Conservation (phyloP, 2,329 filamentous ascomycete genomes). For the Neocucurbitaria cava region DNA sequence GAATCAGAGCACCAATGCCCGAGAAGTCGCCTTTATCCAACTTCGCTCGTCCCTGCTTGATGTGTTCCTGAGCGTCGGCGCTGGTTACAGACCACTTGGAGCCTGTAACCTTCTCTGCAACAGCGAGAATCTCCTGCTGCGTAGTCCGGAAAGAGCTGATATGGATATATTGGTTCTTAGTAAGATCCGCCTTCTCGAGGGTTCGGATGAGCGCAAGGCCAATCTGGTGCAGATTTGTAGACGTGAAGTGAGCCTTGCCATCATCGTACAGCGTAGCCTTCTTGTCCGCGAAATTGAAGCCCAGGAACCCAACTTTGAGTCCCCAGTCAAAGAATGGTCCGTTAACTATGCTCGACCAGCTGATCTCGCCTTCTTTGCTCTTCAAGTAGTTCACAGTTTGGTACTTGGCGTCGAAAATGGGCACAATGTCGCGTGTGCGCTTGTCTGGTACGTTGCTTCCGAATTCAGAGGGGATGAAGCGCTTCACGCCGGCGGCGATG, state of each 20-base stretch:
- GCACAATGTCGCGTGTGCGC: constrained; percentile 51
- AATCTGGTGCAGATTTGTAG: constrained; percentile 60
- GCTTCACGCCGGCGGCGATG: constrained; percentile 64
- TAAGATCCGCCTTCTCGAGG: constrained; percentile 58
- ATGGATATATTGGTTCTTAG: constrained; percentile 65
- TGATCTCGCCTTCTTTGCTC: constrained; percentile 55
- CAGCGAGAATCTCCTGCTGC: constrained; percentile 64
- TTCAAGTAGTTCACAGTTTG: constrained; percentile 61
- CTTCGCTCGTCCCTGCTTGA: constrained; percentile 43
- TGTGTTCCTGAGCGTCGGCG: constrained; percentile 41
- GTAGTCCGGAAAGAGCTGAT: constrained; percentile 64
- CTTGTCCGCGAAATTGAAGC: constrained; percentile 58
- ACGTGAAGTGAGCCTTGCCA: constrained; percentile 60
- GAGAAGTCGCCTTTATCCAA: constrained; percentile 46
- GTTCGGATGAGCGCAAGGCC: constrained; percentile 61
- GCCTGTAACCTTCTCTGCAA: constrained; percentile 61
- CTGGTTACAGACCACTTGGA: constrained; percentile 59
- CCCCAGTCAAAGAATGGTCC: constrained; percentile 67
- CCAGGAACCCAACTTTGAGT: constrained; percentile 58
- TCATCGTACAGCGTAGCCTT: constrained; percentile 64
- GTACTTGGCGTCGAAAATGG: constrained; percentile 61
- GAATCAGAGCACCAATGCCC: constrained; percentile 29
- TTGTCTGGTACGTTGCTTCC: constrained; percentile 51
- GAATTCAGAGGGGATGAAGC: constrained; percentile 69
- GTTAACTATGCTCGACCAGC: constrained; percentile 60